phyloP scores from a whole-genome alignment of 2,329 filamentous ascomycete species.

The Cyanodermella asteris region DNA sequence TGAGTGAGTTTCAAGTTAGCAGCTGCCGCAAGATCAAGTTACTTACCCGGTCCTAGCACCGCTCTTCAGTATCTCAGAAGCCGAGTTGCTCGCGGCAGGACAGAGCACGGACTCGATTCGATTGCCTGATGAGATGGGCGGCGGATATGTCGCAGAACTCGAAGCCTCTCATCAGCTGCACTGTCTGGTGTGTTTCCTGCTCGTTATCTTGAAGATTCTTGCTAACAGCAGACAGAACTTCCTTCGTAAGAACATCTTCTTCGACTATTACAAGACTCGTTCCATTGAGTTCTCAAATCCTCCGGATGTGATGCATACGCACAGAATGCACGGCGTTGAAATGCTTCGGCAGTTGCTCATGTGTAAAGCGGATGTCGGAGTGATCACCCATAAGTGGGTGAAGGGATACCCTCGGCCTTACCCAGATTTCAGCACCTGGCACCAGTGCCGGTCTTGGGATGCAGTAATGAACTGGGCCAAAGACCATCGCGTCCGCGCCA shows the following conservation, averaged over 20 bases:
- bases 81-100: background rate
- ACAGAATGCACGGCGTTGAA: slow-evolving; percentile 8
- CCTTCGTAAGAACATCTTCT: too few relatives aligned
- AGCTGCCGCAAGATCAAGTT: too few relatives aligned
- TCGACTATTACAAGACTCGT: too few relatives aligned
- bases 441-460: too few relatives aligned
- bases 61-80: too few relatives aligned
- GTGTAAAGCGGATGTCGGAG: slow-evolving; percentile 6
- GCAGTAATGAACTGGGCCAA: too few relatives aligned
- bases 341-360: slow-evolving; percentile 7
- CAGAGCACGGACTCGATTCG: slow-evolving; percentile 1
- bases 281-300: too few relatives aligned
- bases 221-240: too few relatives aligned
- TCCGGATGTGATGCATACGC: too few relatives aligned
- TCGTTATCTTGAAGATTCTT: too few relatives aligned
- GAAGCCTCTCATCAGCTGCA: slow-evolving; percentile 7
- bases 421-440: slow-evolving; percentile 7
- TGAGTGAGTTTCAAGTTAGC: background rate
- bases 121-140: slow-evolving; percentile 4
- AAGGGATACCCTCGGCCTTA: slow-evolving; percentile 3
- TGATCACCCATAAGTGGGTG: slow-evolving; percentile 7
- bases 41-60: too few relatives aligned
- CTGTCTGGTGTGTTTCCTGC: slow-evolving; percentile 6
- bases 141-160: slow-evolving; percentile 6
- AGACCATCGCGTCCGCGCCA: too few relatives aligned